Evolutionary conservation across 345 rosid genomes (phyloP).

Genomic region (Psidium friedrichsthalianum): DNA sequence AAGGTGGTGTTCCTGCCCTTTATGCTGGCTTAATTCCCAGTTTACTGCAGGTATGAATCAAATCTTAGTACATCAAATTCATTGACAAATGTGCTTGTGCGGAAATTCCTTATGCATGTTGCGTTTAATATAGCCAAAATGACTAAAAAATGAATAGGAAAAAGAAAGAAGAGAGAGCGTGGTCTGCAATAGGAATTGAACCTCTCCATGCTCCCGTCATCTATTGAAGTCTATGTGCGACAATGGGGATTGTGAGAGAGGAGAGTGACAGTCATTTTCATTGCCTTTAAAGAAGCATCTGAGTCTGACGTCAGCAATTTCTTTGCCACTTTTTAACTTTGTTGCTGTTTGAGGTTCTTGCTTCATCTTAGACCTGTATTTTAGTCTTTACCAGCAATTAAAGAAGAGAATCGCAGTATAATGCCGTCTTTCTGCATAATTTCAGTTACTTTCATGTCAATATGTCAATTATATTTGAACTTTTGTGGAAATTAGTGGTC

Average conservation of each 20-base stretch:
- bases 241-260: background rate
- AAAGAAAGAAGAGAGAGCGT: background rate
- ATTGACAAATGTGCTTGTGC: background rate
- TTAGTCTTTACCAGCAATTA: background rate
- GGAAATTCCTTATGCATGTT: background rate
- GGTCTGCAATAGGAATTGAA: background rate
- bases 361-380: background rate
- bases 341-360: background rate
- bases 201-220: background rate
- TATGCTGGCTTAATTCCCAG: conserved; percentile 81
- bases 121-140: background rate
- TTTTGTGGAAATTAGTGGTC: background rate
- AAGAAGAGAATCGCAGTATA: background rate
- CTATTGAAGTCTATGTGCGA: background rate
- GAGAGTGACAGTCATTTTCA: background rate
- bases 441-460: background rate
- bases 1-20: conserved; percentile 82
- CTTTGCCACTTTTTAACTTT: background rate
- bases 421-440: background rate
- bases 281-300: background rate
- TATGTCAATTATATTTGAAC: background rate
- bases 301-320: background rate
- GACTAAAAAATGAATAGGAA: background rate
- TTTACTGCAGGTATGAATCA: conserved; percentile 60
- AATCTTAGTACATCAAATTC: background rate